Percentiles rank a stretch among this genome's conserved stretches.
phyloP scores from a whole-genome alignment of 192 early-diverging fungal genomes.

The Spinellus fusiger region DNA sequence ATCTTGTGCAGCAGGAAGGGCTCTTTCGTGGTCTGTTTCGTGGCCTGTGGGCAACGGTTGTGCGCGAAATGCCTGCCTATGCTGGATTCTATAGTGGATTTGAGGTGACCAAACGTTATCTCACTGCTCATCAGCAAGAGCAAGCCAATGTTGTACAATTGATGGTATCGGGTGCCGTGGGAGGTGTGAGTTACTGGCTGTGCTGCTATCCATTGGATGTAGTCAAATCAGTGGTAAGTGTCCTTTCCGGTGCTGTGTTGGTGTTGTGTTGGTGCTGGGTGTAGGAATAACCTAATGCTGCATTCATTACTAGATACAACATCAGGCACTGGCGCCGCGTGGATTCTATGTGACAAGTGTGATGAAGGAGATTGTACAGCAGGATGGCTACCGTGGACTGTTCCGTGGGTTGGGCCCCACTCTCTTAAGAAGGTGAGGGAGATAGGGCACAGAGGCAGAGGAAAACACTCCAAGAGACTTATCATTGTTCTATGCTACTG shows the following conservation, averaged over 20 bases:
- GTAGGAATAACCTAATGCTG: neutral
- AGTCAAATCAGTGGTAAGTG: constrained; percentile 62
- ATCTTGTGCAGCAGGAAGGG: constrained; percentile 64
- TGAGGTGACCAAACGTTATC: constrained; percentile 67
- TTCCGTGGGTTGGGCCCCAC: constrained; percentile 63
- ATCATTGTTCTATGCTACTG: neutral
- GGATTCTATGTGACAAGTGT: constrained; percentile 57
- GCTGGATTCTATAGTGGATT: constrained; percentile 85
- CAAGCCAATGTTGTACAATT: constrained; percentile 52
- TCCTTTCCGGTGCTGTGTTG: neutral
- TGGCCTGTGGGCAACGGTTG: constrained; percentile 76
- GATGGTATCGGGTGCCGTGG: constrained; percentile 76
- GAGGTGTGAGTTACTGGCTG: constrained; percentile 77
- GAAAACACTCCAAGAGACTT: neutral
- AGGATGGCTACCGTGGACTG: constrained; percentile 55
- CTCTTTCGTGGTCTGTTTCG: constrained; percentile 67
- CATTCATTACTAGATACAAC: constrained; percentile 46
- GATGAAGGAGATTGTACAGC: constrained; percentile 44
- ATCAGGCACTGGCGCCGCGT: constrained; percentile 50
- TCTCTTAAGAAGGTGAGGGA: constrained; percentile 35
- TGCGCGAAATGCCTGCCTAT: constrained; percentile 77
- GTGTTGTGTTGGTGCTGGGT: neutral
- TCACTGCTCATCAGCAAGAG: constrained; percentile 38
- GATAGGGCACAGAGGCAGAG: neutral
- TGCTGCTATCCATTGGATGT: constrained; percentile 84